phyloP scores from a whole-genome alignment of 495 filamentous ascomycete species.

The Immersiella caudata region DNA sequence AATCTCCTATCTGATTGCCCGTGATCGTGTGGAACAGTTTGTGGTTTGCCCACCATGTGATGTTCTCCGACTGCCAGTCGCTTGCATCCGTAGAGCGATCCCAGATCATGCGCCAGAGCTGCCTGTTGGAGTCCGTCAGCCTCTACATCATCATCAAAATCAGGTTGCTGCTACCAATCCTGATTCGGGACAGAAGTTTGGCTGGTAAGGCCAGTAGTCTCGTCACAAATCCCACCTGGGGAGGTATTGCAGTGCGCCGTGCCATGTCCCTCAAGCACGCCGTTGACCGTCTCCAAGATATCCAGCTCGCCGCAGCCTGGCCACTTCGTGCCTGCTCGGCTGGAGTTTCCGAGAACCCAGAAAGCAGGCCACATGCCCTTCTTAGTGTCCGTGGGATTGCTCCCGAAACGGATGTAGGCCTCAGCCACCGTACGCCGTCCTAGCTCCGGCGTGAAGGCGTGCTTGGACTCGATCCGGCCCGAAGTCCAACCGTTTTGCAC shows the following conservation, averaged over 20 bases:
- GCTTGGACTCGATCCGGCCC: slow-evolving; percentile 45
- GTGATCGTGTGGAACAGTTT: slow-evolving; percentile 36
- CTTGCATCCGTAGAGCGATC: slow-evolving; percentile 31
- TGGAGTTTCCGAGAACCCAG: slow-evolving; percentile 46
- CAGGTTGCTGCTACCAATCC: background rate
- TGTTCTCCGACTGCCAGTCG: slow-evolving; percentile 41
- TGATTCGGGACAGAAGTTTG: background rate
- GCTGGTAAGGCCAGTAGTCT: background rate
- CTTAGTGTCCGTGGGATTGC: slow-evolving; percentile 32
- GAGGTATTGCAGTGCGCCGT: slow-evolving; percentile 46
- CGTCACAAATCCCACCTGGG: background rate
- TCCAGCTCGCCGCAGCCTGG: slow-evolving; percentile 51
- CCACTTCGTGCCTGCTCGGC: slow-evolving; percentile 42
- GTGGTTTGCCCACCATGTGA: slow-evolving; percentile 47
- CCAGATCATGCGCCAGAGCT: slow-evolving; percentile 44
- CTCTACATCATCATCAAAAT: slow-evolving; percentile 14
- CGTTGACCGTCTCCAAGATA: slow-evolving; percentile 49
- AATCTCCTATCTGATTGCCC: slow-evolving; percentile 37
- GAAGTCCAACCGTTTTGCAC: slow-evolving; percentile 44
- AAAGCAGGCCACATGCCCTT: slow-evolving; percentile 54
- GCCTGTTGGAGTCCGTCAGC: slow-evolving; percentile 42
- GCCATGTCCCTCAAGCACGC: slow-evolving; percentile 38
- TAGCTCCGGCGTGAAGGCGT: slow-evolving; percentile 38
- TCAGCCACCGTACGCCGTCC: slow-evolving; percentile 39
- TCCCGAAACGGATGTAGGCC: slow-evolving; percentile 43